Percentiles rank a stretch among this genome's conserved stretches.
These are phyloP conservation scores for Phycomyces blakesleeanus DNA, from an alignment of 192 early-diverging fungal species.

Conservation along the genomic window DNA sequence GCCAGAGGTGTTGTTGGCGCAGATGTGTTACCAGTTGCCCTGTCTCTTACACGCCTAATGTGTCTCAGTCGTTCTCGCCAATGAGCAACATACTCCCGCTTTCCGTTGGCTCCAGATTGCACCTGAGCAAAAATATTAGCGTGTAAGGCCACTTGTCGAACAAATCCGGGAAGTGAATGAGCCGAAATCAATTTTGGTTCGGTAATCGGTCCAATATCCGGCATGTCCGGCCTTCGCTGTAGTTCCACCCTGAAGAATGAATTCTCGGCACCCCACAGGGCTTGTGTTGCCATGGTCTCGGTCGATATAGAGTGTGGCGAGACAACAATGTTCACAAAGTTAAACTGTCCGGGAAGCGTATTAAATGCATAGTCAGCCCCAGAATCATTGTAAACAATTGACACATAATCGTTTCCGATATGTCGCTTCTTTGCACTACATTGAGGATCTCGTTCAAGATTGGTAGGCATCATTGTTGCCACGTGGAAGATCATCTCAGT, in stretches of 20 bases:
- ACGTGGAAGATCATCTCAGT: slow-evolving; percentile 90
- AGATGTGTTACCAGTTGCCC: slow-evolving; percentile 23
- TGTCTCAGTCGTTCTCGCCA: slow-evolving; percentile 86
- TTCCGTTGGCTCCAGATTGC: slow-evolving; percentile 57
- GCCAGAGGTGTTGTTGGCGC: slow-evolving; percentile 7
- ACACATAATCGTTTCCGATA: slow-evolving; percentile 96
- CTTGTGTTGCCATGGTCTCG: slow-evolving; percentile 15
- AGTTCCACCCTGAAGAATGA: slow-evolving; percentile 57
- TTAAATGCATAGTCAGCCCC: slow-evolving; percentile 79
- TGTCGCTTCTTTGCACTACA: slow-evolving; percentile 89
- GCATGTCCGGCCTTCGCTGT: slow-evolving; percentile 73
- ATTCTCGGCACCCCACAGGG: slow-evolving; percentile 29
- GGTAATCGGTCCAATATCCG: slow-evolving; percentile 73
- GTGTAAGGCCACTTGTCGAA: slow-evolving; percentile 80
- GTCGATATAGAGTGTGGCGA: slow-evolving; percentile 56
- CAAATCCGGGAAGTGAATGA: slow-evolving; percentile 71
- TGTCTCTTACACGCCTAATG: slow-evolving; percentile 78
- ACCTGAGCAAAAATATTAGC: slow-evolving; percentile 89
- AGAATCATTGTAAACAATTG: slow-evolving; percentile 92
- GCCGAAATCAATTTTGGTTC: slow-evolving; percentile 84
- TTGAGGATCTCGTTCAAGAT: slow-evolving; percentile 67
- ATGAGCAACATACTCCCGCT: slow-evolving; percentile 79
- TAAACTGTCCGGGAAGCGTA: slow-evolving; percentile 92
- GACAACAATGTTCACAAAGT: slow-evolving; percentile 92
- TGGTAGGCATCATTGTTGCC: slow-evolving; percentile 91